These are phyloP conservation scores for Daedaleopsis sinensis DNA, from an alignment of 768 basidiomycete species.

Conservation along the genomic window DNA sequence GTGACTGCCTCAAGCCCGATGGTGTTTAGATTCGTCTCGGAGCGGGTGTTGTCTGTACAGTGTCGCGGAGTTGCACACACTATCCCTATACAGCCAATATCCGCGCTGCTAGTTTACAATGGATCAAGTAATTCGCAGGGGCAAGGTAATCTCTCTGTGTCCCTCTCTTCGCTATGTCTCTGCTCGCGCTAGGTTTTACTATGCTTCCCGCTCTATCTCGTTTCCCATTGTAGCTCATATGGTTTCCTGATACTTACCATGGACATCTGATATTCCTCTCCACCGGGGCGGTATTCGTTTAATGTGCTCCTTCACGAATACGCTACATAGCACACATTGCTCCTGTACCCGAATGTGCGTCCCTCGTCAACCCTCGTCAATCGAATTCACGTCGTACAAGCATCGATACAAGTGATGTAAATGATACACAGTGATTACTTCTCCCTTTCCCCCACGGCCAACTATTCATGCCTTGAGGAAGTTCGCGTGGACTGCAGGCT, in stretches of 20 bases:
- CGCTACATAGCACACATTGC: slow-evolving; percentile 11
- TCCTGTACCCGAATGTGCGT: not conserved
- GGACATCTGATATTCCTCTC: not conserved
- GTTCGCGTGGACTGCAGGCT: slow-evolving; percentile 76
- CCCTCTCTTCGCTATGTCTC: not conserved
- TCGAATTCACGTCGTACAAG: slow-evolving; percentile 5
- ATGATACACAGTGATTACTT: slow-evolving; percentile 12
- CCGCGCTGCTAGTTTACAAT: slow-evolving; percentile 5
- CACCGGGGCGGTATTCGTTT: slow-evolving; percentile 5
- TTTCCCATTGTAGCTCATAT: no score
- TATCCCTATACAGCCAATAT: slow-evolving; percentile 13
- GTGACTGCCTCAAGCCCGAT: not conserved
- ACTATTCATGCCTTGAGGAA: slow-evolving; percentile 69
- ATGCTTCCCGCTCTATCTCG: not conserved
- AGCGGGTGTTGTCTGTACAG: slow-evolving; percentile 3
- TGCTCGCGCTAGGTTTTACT: not conserved
- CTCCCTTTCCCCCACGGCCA: not conserved
- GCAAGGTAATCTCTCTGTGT: slow-evolving; percentile 3
- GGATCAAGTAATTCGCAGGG: slow-evolving; percentile 2
- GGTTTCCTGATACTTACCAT: not conserved
- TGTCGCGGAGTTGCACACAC: not conserved
- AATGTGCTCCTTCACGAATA: slow-evolving; percentile 6
- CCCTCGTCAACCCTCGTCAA: not conserved
- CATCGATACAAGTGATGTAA: slow-evolving; percentile 18
- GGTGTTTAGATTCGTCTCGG: not conserved